Base-by-base conservation (phyloP, 2,329 filamentous ascomycete genomes). In the Monosporascus sp. region DNA sequence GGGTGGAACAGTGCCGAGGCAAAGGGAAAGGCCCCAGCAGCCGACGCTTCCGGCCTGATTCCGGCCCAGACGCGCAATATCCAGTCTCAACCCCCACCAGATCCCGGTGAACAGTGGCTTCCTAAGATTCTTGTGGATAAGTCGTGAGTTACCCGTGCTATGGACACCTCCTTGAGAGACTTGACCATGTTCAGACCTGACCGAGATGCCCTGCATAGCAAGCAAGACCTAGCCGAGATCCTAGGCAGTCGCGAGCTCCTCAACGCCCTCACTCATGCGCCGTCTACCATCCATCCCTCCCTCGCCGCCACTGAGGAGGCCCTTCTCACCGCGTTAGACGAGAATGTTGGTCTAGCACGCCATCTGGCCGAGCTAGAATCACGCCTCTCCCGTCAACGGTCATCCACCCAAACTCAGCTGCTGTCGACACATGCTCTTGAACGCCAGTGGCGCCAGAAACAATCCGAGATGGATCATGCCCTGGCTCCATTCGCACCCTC, bases 391-490 rank as follows among this genome's bases (percentile, higher is more conserved):
- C 79, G 79, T 58, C 80, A 87, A 63, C 87, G 93, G 52, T 79
- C 83, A 27, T 77, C 81, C 1, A 88, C 89, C 0, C 90, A 96
- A 66, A 87, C 90, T 3, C 87, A 92, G 54, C 82, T 97, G 0
- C 79, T 97, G 1, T 81, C 89, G 11, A 83, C 94, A 22, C 89
- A 93, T 63, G 89, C 89, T 1, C 81, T 97, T 17, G 94, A 97
- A 73, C 83, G 92, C n/a, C 87, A 93, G 65, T 97, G 94, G 89
- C 84, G 87, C 52, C 83, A 88, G 61, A 95, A 94, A 70, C 90
- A 97, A 70, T 79, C 83, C 1, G 90, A 94, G 63, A 94, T 96
- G 81, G 94, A 97, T 68, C 79, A 83, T 50, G 90, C 89, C 7
- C 75, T 97, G 55, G 83, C 85, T 37, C 89, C 89, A 1, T 97